Evolutionary conservation across 805 yeast genomes (phyloP).

Genomic region (Starmera quercuum): DNA sequence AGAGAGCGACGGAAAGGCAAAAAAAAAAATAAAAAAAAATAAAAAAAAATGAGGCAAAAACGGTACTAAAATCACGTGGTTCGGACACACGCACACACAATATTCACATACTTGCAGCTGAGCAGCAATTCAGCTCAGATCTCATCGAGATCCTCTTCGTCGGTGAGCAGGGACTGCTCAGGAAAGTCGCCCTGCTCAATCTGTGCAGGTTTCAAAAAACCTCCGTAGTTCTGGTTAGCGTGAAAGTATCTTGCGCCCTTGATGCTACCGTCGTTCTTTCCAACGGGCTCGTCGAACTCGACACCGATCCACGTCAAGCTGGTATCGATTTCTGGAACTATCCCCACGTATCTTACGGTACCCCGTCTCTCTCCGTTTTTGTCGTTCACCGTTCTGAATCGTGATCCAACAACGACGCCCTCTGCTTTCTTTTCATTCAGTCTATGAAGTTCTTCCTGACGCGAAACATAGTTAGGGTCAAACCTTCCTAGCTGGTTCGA

Average conservation of each 20-base stretch:
- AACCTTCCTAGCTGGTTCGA: constrained; percentile 64
- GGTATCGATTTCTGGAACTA: constrained; percentile 48
- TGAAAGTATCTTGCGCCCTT: constrained; percentile 59
- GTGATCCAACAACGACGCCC: constrained; percentile 35
- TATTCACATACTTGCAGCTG: no score
- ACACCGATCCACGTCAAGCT: constrained; percentile 73
- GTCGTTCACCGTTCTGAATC: constrained; percentile 45
- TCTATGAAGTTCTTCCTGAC: constrained; percentile 19
- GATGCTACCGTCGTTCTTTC: constrained; percentile 77
- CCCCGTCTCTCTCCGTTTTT: constrained; percentile 56
- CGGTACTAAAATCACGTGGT: no score
- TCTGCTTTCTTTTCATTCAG: constrained; percentile 24
- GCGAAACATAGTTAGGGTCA: constrained; percentile 39
- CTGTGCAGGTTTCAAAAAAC: constrained; percentile 63
- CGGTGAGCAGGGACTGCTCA: constrained; percentile 34
- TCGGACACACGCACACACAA: no score
- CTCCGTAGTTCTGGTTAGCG: constrained; percentile 50
- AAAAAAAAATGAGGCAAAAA: no score
- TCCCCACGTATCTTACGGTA: constrained; percentile 61
- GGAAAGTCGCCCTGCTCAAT: constrained; percentile 69
- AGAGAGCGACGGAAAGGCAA: no score
- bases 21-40: no score
- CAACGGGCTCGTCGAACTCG: constrained; percentile 77
- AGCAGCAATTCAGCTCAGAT: no score
- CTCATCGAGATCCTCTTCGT: constrained; percentile 43